Conservation (phyloP, 768 basidiomycete species). For the Termitomyces sp. region DNA sequence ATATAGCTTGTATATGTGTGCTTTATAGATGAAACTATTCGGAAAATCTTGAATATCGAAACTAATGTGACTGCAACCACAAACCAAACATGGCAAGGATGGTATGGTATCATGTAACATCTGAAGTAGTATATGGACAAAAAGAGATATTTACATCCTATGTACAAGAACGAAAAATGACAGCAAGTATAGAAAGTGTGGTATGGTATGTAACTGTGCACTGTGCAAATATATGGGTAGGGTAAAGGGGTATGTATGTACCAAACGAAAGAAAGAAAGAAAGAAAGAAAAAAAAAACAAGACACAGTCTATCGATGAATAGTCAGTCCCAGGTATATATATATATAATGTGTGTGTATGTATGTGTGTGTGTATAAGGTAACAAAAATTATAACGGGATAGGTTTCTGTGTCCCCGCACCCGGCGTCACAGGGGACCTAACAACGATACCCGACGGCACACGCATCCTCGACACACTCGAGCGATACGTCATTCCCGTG, state of each 20-base stretch:
- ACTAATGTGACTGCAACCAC: too few species aligned
- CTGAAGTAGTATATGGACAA: too few species aligned
- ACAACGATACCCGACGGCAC: background rate
- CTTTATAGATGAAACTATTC: too few species aligned
- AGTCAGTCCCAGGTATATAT: too few species aligned
- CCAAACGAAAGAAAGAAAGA: too few species aligned
- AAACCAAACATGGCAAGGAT: too few species aligned
- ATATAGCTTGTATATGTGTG: too few species aligned
- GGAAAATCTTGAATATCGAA: too few species aligned
- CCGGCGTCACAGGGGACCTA: background rate
- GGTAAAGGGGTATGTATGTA: background rate
- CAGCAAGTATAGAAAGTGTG: background rate
- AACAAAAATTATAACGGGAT: background rate
- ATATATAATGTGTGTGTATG: background rate
- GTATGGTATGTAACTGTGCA: background rate
- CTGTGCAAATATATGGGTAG: too few species aligned
- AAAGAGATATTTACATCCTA: background rate
- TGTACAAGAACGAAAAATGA: background rate
- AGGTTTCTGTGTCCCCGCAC: background rate
- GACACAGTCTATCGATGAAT: too few species aligned
- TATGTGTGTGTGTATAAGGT: too few species aligned
- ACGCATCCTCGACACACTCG: background rate
- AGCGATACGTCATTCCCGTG: constrained; percentile 66
- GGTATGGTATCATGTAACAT: too few species aligned
- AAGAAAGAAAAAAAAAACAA: background rate